Base-by-base conservation (phyloP, 805 yeast genomes). In the Sugiyamaella qingdaonensis region DNA sequence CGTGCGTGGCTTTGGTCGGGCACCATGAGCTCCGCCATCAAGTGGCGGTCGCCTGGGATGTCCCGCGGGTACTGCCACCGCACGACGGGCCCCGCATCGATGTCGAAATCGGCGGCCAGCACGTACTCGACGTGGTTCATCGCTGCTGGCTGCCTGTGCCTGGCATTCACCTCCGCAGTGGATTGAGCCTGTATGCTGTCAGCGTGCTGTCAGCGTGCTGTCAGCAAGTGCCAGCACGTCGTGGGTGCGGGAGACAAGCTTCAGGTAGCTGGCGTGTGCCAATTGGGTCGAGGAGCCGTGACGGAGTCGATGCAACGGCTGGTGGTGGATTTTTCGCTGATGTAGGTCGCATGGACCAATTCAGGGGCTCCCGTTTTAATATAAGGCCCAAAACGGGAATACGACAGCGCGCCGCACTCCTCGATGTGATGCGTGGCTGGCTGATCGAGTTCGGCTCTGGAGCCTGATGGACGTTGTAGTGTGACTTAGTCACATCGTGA, bases 51-150 rank as follows among this genome's bases (percentile, higher is more conserved):
- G 33, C 63, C 60, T 10, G 52, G 58, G 44, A 64, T 54, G 42
- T 57, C 58, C 24, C 51, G 55, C 2, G 95, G 92, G 49, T 78
- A 75, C 61, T 84, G 90, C 58, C 79, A 78, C 49, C 73, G 73
- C 32, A 89, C 68, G 2, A 79, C 72, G 0, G 94, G 84, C 0
- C 97, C 96, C 51, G 80, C 74, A 61, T 80, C 84, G 57, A 84
- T 81, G 65, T 89, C 94, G 66, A 89, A 90, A 68, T 86, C 91
- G 1, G 92, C 86, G 4, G 89, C 76, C 32, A 88, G 61, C 19
- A 85, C 75, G 62, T 75, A 84, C 50, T 78, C 79, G 13, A 79
- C 78, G 60, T 81, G 78, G 37, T 32, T 27, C 37, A 48, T 31
- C 14, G 43, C 10, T 4, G 7, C 29, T 24, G 29, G 7, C 7